These are phyloP conservation scores for Leptodontidium sp. DNA, from an alignment of 2,329 filamentous ascomycete species.

Conservation along the genomic window DNA sequence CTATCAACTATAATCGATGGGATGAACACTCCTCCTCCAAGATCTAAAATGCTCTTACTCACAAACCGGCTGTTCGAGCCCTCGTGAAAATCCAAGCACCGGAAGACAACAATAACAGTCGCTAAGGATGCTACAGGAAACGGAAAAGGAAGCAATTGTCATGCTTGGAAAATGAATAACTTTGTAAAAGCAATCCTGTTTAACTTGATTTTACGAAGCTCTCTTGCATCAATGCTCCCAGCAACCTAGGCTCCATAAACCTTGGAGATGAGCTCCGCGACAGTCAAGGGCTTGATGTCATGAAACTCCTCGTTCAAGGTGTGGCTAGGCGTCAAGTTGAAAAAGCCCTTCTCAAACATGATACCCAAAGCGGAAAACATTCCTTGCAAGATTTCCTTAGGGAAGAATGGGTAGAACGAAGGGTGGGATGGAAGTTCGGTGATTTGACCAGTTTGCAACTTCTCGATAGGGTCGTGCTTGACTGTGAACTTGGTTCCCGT, in stretches of 20 bases:
- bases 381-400: constrained; percentile 40
- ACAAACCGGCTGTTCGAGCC: too few relatives aligned
- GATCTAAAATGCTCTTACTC: too few relatives aligned
- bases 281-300: constrained; percentile 36
- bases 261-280: constrained; percentile 22
- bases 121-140: too few relatives aligned
- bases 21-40: too few relatives aligned
- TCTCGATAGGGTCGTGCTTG: constrained; percentile 42
- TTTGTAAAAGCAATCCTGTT: too few relatives aligned
- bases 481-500: constrained; percentile 37
- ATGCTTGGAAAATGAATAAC: too few relatives aligned
- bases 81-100: too few relatives aligned
- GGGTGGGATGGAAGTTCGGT: constrained; percentile 41
- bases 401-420: constrained; percentile 36
- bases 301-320: constrained; percentile 40
- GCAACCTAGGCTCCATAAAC: neutral
- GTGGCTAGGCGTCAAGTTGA: constrained; percentile 29
- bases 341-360: constrained; percentile 31
- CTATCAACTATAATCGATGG: too few relatives aligned
- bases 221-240: too few relatives aligned
- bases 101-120: too few relatives aligned
- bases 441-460: constrained; percentile 27
- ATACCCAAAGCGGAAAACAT: constrained; percentile 36
- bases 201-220: too few relatives aligned
- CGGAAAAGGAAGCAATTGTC: too few relatives aligned